A percentile compares a stretch with the other conserved stretches of the same genome.
Evolutionary conservation across 2,329 filamentous ascomycete genomes (phyloP).

Genomic region (Chalaropsis ovoidea): DNA sequence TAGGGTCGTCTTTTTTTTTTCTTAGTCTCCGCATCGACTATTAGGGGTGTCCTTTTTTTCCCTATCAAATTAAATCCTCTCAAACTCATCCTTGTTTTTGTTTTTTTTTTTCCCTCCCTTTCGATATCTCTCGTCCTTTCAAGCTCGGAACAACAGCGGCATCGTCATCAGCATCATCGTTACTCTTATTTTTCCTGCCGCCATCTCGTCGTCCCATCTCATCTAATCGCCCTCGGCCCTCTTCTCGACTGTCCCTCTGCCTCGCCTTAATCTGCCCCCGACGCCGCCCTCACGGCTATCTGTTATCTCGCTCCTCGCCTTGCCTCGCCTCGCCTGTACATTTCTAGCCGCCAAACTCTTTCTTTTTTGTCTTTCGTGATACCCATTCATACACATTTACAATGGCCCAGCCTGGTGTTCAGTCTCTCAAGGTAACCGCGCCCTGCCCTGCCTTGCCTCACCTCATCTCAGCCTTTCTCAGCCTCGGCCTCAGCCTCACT

Average conservation of each 20-base stretch:
- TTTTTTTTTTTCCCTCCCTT: background rate
- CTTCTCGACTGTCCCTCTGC: background rate
- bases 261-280: background rate
- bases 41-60: background rate
- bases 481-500: slow-evolving; percentile 9
- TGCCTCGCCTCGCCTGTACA: too few relatives aligned
- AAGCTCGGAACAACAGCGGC: background rate
- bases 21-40: slow-evolving; percentile 1
- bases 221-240: background rate
- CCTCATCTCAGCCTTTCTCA: background rate
- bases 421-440: slow-evolving; percentile 70
- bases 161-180: background rate
- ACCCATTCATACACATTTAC: slow-evolving; percentile 33
- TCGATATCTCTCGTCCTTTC: background rate
- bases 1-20: background rate
- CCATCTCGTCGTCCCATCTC: background rate
- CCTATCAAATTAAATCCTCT: background rate
- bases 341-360: slow-evolving; percentile 2
- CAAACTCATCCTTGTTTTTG: background rate
- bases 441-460: slow-evolving; percentile 15
- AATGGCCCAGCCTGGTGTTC: slow-evolving; percentile 76
- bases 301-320: slow-evolving; percentile 29
- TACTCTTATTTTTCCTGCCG: background rate
- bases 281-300: slow-evolving; percentile 5
- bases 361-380: slow-evolving; percentile 13